Evolutionary conservation across 768 basidiomycete species (phyloP), one percentile per base, ranked within the genome.

Genomic region (Sporobolomyces roseus): DNA sequence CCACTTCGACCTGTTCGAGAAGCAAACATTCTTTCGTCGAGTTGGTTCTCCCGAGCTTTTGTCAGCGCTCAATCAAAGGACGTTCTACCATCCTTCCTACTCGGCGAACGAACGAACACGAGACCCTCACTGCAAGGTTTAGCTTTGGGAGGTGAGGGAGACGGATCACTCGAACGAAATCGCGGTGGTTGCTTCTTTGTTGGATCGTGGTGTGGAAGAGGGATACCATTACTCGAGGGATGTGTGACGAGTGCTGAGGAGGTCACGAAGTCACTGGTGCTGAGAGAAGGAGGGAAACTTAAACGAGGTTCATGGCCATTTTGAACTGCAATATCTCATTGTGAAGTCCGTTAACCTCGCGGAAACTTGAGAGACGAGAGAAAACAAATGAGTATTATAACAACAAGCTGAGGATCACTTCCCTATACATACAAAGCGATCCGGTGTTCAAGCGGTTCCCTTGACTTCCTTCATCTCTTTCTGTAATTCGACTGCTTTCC

Each of bases 141-240:
- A 8, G n/a, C 6, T 27, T 27, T 52, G 30, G 52, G 32, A 41
- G 38, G 17, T 9, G 38, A n/a, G n/a, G n/a, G n/a, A n/a, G n/a
- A n/a, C n/a, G n/a, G n/a, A n/a, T 30, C 14, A 14, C 7, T 30
- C 27, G 10, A 8, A 77, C 19, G n/a, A n/a, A n/a, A n/a, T n/a
- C n/a, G n/a, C n/a, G n/a, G n/a, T n/a, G n/a, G n/a, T n/a, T n/a
- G n/a, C n/a, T n/a, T n/a, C n/a, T n/a, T n/a, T n/a, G n/a, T n/a
- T n/a, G n/a, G n/a, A n/a, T n/a, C n/a, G n/a, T n/a, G 87, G 77
- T 86, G 85, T 19, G 83, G 85, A 74, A 79, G 82, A 23, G 89
- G 90, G 1, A 88, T 90, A 53, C 89, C 89, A 13, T 77, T 91
- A 61, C 78, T 91, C 54, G 90, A 91, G 74, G 88, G 88, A 3